phyloP scores from a whole-genome alignment of 2,329 filamentous ascomycete species.

The Nemania bipapillata region DNA sequence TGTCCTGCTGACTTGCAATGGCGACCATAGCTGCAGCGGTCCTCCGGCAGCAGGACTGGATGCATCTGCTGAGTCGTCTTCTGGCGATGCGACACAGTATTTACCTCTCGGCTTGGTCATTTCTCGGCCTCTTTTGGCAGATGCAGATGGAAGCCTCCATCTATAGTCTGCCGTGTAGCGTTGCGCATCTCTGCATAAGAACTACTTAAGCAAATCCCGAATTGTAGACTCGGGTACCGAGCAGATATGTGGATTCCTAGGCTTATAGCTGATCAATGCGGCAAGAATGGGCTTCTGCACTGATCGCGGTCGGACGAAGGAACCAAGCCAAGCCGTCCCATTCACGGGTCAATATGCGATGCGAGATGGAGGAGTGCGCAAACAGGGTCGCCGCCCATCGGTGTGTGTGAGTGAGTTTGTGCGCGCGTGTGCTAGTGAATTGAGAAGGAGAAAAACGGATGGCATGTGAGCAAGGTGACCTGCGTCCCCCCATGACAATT shows the following conservation, averaged over 20 bases:
- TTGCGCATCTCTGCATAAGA: constrained; percentile 15
- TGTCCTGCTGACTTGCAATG: constrained; percentile 48
- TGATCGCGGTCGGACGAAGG: constrained; percentile 27
- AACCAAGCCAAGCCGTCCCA: constrained; percentile 20
- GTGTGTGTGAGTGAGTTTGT: background rate
- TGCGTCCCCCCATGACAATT: constrained; percentile 11
- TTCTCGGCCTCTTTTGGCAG: constrained; percentile 31
- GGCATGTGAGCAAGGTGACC: constrained; percentile 21
- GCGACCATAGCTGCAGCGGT: constrained; percentile 40
- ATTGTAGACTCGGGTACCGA: background rate
- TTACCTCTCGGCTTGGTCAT: constrained; percentile 24
- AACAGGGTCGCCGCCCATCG: constrained; percentile 6
- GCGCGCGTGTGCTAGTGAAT: background rate
- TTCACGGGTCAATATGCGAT: constrained; percentile 27
- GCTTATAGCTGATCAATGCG: constrained; percentile 4
- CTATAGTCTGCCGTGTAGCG: constrained; percentile 37
- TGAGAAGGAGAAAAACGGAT: background rate
- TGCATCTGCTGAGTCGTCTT: constrained; percentile 25
- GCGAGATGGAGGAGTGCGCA: constrained; percentile 21
- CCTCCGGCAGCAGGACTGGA: constrained; percentile 43
- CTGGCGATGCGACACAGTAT: constrained; percentile 41
- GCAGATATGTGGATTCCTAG: background rate
- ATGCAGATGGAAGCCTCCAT: constrained; percentile 26
- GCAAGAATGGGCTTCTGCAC: constrained; percentile 20
- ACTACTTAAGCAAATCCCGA: constrained; percentile 24